Evolutionary conservation across 148 eudicot species (phyloP).

Genomic region (Rhododendron williamsianum): DNA sequence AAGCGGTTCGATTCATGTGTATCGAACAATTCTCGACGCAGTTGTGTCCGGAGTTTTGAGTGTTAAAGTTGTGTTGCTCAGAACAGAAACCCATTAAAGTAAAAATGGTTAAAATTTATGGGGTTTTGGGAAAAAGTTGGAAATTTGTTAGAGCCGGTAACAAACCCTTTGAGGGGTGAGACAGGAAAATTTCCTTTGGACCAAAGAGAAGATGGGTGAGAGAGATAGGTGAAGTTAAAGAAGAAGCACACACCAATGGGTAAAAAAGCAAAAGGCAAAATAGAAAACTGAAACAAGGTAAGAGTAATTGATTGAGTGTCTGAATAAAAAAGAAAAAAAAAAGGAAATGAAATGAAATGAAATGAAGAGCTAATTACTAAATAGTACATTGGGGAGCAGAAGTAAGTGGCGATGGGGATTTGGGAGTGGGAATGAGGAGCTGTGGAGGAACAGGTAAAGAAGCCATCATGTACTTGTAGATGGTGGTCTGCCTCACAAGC

Average conservation of each 20-base stretch:
- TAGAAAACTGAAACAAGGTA: neutral
- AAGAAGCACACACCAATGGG: neutral
- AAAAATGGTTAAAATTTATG: neutral
- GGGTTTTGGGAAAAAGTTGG: neutral
- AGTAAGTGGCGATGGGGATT: constrained; percentile 14
- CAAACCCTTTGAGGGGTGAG: neutral
- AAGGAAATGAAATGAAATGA: neutral
- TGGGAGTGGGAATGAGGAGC: constrained; percentile 41
- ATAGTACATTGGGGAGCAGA: constrained; percentile 23
- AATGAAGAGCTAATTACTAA: constrained; percentile 12
- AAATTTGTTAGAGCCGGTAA: neutral
- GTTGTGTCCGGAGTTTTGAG: neutral
- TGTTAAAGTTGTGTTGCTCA: neutral
- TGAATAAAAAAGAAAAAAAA: neutral
- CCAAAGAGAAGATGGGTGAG: neutral
- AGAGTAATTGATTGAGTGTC: neutral
- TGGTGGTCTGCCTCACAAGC: constrained; percentile 63
- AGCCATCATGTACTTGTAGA: constrained; percentile 70
- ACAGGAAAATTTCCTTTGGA: neutral
- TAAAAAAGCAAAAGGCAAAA: neutral
- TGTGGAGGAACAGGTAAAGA: constrained; percentile 67
- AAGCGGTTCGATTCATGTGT: too few relatives aligned
- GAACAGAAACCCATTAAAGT: neutral
- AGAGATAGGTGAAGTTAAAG: neutral
- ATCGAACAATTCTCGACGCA: too few relatives aligned